Evolutionary conservation across 2,329 filamentous ascomycete species (phyloP).

Genomic region (Aureobasidium sp.): DNA sequence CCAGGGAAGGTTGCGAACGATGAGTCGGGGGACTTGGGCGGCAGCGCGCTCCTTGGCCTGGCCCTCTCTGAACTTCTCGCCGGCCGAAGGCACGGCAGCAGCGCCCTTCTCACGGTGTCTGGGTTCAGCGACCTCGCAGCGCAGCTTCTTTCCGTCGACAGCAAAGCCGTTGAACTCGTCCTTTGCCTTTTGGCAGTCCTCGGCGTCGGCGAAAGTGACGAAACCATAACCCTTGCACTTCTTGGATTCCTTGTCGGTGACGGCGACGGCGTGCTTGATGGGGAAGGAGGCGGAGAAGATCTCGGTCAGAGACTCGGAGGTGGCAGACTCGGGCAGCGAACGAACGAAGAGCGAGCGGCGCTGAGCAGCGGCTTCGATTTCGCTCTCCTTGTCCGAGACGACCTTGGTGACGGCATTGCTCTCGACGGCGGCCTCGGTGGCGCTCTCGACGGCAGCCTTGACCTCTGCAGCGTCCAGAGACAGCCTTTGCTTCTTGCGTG

Average conservation of each 20-base stretch:
- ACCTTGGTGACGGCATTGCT: slow-evolving; percentile 3
- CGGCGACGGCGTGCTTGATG: slow-evolving; percentile 91
- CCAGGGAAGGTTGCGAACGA: slow-evolving; percentile 93
- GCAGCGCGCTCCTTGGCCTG: slow-evolving; percentile 55
- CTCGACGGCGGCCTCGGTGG: slow-evolving; percentile 19
- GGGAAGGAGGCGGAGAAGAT: slow-evolving; percentile 93
- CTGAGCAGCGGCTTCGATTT: slow-evolving; percentile 16
- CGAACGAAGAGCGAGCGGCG: slow-evolving; percentile 72
- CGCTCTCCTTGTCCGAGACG: slow-evolving; percentile 6
- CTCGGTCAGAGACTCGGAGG: slow-evolving; percentile 73
- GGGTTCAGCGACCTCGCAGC: slow-evolving; percentile 80
- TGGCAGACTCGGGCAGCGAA: slow-evolving; percentile 70
- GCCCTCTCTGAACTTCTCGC: slow-evolving; percentile 57
- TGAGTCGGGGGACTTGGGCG: slow-evolving; percentile 70
- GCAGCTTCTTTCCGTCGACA: slow-evolving; percentile 74
- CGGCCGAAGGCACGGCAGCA: slow-evolving; percentile 4
- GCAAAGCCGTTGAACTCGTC: slow-evolving; percentile 71
- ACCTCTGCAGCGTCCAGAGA: slow-evolving; percentile 32
- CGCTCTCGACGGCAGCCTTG: slow-evolving; percentile 24
- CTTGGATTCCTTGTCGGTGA: slow-evolving; percentile 78
- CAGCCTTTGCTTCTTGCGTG: slow-evolving; percentile 35
- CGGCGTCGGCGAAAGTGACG: slow-evolving; percentile 89
- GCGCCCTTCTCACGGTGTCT: slow-evolving; percentile 57
- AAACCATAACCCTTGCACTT: slow-evolving; percentile 89
- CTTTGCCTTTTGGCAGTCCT: slow-evolving; percentile 77